Evolutionary conservation across 2,329 filamentous ascomycete species (phyloP), one percentile per base, ranked within the genome.

Genomic region (Elsinoe necatrix): DNA sequence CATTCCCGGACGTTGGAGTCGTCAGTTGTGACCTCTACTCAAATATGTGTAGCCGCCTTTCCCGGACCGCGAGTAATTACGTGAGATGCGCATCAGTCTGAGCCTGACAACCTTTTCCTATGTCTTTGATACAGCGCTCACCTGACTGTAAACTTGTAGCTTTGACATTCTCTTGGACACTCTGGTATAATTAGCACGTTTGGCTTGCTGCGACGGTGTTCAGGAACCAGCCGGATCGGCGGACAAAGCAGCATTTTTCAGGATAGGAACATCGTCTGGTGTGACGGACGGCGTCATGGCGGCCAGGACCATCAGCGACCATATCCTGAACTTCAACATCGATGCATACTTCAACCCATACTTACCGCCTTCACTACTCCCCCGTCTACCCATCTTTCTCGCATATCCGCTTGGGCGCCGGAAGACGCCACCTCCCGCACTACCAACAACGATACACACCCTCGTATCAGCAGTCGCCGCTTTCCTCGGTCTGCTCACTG

Each of bases 321-420:
- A 63, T 8, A 27, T 65, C 20, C 61, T 71, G 61, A 76, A 84
- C 65, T 82, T 95, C 70, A 82, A 93, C 71, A 80, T 95, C 61
- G 90, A 95, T 75, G 72, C 71, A n/a, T 82, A 85, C 67, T 68
- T 95, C 52, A 89, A 92, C 67, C 85, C 78, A 2, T 76, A 82
- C 59, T 66, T 95, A 21, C 86, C 86, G 7, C 73, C 79, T 12
- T 84, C 85, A 39, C 81, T 80, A 63, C 79, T 88, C 67, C 72
- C 78, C 25, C 72, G 74, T 43, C 66, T 95, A 1, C 90, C 89
- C 0, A 75, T 74, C 47, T 79, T 80, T 0, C 66, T 93, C 18
- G 80, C 87, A 18, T 80, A 82, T 62, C 86, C 89, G 63, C 72
- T 95, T 1, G 75, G 75, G 2, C 72, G 75, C 58, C 65, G 75